Conservation (phyloP, 768 basidiomycete species). For the Plicaturopsis crispa region DNA sequence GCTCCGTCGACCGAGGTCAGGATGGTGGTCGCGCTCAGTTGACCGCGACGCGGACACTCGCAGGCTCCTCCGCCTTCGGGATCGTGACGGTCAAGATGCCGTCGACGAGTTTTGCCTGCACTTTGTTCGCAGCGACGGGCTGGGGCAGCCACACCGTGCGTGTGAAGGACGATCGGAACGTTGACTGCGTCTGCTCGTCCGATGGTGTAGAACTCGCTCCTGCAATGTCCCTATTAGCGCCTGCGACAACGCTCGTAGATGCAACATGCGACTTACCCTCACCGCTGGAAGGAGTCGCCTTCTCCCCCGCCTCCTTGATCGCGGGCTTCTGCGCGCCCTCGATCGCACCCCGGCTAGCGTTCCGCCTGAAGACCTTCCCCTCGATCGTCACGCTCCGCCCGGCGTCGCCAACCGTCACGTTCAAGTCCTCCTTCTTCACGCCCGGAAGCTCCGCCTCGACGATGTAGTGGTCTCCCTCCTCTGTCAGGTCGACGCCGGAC, state of each 20-base stretch:
- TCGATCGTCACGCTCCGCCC: conserved; percentile 69
- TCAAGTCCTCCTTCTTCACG: conserved; percentile 68
- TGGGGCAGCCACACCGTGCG: conserved; percentile 69
- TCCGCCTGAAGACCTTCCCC: conserved; percentile 43
- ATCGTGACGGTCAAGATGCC: conserved; percentile 61
- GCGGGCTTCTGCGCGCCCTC: conserved; percentile 10
- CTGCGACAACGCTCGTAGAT: neutral
- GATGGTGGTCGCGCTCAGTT: no score
- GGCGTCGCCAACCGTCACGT: conserved; percentile 62
- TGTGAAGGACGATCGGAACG: conserved; percentile 43
- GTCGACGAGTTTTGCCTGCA: conserved; percentile 58
- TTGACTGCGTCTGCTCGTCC: conserved; percentile 15
- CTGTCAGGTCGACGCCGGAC: conserved; percentile 62
- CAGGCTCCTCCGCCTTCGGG: conserved; percentile 54
- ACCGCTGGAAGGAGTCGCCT: conserved; percentile 6
- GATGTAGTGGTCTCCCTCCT: conserved; percentile 56
- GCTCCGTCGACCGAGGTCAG: no score
- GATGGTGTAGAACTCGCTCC: neutral
- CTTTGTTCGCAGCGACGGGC: conserved; percentile 47
- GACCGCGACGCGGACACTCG: conserved; percentile 40
- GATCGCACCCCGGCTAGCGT: conserved; percentile 15
- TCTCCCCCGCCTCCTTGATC: conserved; percentile 12
- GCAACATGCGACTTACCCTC: conserved; percentile 20
- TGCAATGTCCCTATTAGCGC: conserved; percentile 1
- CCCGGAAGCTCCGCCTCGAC: conserved; percentile 77